Base-by-base conservation (phyloP, 805 yeast species). In the Helenozyma rhizophorensis region DNA sequence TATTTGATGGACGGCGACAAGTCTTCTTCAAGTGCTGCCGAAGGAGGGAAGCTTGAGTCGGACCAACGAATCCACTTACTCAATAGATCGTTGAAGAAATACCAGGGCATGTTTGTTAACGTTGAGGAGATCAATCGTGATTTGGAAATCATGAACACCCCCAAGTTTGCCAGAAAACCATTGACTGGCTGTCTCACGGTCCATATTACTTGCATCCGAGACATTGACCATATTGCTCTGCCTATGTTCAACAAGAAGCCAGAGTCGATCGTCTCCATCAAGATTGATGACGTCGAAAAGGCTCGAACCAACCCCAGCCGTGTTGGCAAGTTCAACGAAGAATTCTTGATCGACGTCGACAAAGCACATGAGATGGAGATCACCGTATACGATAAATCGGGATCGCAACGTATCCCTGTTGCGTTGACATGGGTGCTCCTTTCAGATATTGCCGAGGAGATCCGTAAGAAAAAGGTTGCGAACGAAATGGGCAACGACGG, bases 1-100 rank as follows among this genome's bases (percentile, higher is more conserved):
- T 93, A 93, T 55, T 81, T 81, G 51, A 72, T 83, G 58, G 97
- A 93, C 51, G 96, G 97, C 36, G 98, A 93, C 60, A 78, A 83
- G 44, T 76, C 83, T 33, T 77, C 84, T 37, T 80, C 84, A 42
- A 80, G 81, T 15, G 95, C 89, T 24, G 97, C 97, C 2, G 88
- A 85, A 53, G 86, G 83, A 34, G 96, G 95, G 27, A 74, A 82
- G 25, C 62, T 76, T 30, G 97, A 93, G 56, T 79, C 90, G 36
- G 85, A 81, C 45, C 85, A 85, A 51, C 80, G 93, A 48, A 83
- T 93, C 43, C 89, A 81, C 44, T 68, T 93, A 38, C 72, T 93
- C 60, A 83, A 80, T 40, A 85, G 83, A 53, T 76, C 96, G 1
- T 69, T 88, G 51, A 89, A 83, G 51, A 78, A 90, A 46, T 93